Conservation (phyloP, 306 rosid genomes). For the Datisca glomerata region DNA sequence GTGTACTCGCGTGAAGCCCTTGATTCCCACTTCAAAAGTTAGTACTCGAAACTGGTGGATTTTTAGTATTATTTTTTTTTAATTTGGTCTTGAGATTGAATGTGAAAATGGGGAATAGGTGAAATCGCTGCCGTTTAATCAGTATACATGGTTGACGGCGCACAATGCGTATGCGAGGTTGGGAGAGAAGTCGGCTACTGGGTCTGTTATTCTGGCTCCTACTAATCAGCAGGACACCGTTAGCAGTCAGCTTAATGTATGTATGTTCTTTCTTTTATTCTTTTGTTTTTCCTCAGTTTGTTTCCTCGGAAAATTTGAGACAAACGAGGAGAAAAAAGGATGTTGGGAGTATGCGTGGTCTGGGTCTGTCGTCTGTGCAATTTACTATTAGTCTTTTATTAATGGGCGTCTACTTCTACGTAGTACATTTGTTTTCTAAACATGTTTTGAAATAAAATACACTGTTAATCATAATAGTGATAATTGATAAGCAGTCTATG, state of each 20-base stretch:
- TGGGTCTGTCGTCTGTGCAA: too few relatives aligned
- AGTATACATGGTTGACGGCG: conserved; percentile 80
- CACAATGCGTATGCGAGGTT: conserved; percentile 70
- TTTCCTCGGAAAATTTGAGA: conserved; percentile 9
- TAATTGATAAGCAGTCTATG: too few relatives aligned
- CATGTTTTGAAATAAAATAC: background rate
- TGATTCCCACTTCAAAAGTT: conserved; percentile 53
- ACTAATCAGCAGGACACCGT: conserved; percentile 77
- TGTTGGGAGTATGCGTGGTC: background rate
- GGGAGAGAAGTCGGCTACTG: conserved; percentile 57
- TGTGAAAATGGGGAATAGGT: conserved; percentile 24
- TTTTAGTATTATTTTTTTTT: background rate
- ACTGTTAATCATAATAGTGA: background rate
- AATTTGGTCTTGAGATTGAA: background rate
- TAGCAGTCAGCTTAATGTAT: conserved; percentile 69
- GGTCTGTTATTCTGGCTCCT: conserved; percentile 49
- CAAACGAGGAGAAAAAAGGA: conserved; percentile 7
- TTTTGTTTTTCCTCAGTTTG: conserved; percentile 6
- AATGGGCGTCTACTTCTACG: too few relatives aligned
- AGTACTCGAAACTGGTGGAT: too few relatives aligned
- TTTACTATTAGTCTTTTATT: background rate
- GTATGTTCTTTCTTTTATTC: conserved; percentile 13
- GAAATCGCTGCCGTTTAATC: conserved; percentile 66
- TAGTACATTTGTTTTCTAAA: background rate
- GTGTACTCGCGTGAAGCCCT: conserved; percentile 71